Evolutionary conservation across 2,329 filamentous ascomycete species (phyloP).

Genomic region (Trichoderma aggressivum): DNA sequence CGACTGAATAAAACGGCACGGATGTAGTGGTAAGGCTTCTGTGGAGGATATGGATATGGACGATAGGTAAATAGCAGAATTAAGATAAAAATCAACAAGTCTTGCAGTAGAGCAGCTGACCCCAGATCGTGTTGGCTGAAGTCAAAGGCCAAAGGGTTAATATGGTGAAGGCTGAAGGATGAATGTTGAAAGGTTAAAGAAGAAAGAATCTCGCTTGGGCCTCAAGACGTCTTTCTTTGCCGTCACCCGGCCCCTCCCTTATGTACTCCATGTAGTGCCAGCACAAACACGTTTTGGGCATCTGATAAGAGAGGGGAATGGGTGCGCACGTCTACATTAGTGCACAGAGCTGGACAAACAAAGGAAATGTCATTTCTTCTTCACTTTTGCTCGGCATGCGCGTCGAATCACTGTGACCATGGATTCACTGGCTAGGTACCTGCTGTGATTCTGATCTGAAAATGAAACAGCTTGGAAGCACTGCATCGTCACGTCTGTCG

Average conservation of each 20-base stretch:
- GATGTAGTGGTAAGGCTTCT: neutral
- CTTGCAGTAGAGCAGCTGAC: neutral
- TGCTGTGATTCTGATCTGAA: neutral
- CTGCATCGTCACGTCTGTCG: neutral
- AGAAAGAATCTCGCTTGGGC: slow-evolving; percentile 7
- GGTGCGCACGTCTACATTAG: neutral
- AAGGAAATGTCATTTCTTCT: neutral
- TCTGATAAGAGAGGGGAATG: neutral
- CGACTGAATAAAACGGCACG: neutral
- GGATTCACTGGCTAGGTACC: neutral
- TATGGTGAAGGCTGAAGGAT: neutral
- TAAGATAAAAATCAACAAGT: neutral
- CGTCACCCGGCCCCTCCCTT: neutral
- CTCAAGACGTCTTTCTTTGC: neutral
- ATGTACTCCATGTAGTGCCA: neutral
- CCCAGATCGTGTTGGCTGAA: neutral
- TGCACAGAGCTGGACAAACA: neutral
- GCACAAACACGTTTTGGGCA: neutral
- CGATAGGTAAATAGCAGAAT: neutral
- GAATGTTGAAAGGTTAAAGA: neutral
- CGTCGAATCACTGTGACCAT: neutral
- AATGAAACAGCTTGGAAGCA: neutral
- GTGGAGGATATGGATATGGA: neutral
- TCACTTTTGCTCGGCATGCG: slow-evolving; percentile 1
- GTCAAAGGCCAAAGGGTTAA: neutral